phyloP scores from a whole-genome alignment of 768 basidiomycete species.

The Steccherinum ochraceum region DNA sequence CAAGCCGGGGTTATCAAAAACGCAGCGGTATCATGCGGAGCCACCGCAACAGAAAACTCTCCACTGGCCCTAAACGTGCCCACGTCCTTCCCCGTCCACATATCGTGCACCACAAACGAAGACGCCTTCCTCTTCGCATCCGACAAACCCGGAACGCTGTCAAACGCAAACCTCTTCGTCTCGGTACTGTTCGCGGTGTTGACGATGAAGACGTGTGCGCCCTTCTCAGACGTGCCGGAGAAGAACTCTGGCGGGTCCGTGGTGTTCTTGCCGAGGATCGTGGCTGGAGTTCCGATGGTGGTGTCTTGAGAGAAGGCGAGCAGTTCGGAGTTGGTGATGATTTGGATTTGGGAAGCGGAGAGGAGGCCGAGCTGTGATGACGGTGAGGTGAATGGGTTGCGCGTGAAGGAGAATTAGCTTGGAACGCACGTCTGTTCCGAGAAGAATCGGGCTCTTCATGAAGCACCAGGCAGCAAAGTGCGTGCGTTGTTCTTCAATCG shows the following conservation, averaged over 20 bases:
- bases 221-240: constrained; percentile 40
- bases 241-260: constrained; percentile 49
- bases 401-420: too few species aligned
- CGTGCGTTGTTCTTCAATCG: constrained; percentile 57
- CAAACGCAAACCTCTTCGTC: constrained; percentile 40
- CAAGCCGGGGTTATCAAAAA: too few species aligned
- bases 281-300: constrained; percentile 37
- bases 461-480: constrained; percentile 73
- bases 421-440: constrained; percentile 39
- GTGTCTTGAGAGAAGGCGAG: constrained; percentile 67
- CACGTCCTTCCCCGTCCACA: constrained; percentile 44
- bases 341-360: constrained; percentile 11
- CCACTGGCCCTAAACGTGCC: constrained; percentile 28
- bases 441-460: constrained; percentile 62
- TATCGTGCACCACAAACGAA: constrained; percentile 41
- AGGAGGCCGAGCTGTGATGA: constrained; percentile 38
- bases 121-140: constrained; percentile 26
- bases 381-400: too few species aligned
- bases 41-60: constrained; percentile 35
- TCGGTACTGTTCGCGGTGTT: constrained; percentile 36
- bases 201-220: constrained; percentile 49
- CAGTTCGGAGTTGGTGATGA: constrained; percentile 58
- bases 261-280: constrained; percentile 2
- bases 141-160: constrained; percentile 37
- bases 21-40: constrained; percentile 47